Conservation (phyloP, 2,329 filamentous ascomycete genomes). For the Sporothrix brunneoviolacea region DNA sequence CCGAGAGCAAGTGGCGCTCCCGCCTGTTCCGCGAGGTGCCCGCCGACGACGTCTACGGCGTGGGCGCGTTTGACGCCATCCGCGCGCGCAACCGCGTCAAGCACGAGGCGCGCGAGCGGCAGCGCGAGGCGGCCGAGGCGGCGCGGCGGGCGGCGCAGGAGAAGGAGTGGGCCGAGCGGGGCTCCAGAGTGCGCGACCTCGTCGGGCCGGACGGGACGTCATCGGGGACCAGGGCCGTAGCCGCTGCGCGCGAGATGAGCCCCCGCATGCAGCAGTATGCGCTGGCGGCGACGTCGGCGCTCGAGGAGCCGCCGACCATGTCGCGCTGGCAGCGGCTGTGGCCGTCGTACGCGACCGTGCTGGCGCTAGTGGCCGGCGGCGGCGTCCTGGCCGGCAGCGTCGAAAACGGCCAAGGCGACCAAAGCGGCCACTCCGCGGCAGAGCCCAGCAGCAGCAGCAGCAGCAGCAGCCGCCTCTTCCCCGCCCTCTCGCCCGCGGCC, state of each 20-base stretch:
- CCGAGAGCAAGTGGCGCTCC: conserved; percentile 16
- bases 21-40: conserved; percentile 22
- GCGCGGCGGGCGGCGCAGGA: conserved; percentile 18
- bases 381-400: conserved; percentile 32
- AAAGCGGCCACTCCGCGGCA: no score
- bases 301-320: conserved; percentile 47
- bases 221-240: conserved; percentile 28
- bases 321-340: conserved; percentile 46
- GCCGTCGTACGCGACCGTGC: conserved; percentile 45
- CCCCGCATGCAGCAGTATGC: conserved; percentile 35
- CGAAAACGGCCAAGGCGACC: no score
- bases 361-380: conserved; percentile 38
- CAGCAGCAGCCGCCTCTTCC: conserved; percentile 45
- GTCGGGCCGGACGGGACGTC: conserved; percentile 2
- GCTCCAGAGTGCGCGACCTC: conserved; percentile 23
- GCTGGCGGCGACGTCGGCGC: conserved; percentile 41
- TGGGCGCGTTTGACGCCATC: conserved; percentile 50
- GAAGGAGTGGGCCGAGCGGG: conserved; percentile 31
- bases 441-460: conserved; percentile 28
- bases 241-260: conserved; percentile 24
- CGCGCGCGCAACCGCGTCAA: conserved; percentile 46
- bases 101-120: conserved; percentile 35
- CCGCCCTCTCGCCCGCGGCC: conserved; percentile 53
- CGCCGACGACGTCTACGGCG: conserved; percentile 49
- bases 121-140: conserved; percentile 25